A percentile compares a stretch with the other conserved stretches of the same genome.
These are phyloP conservation scores for Mycena alexandri DNA, from an alignment of 768 basidiomycete genomes.

Conservation along the genomic window DNA sequence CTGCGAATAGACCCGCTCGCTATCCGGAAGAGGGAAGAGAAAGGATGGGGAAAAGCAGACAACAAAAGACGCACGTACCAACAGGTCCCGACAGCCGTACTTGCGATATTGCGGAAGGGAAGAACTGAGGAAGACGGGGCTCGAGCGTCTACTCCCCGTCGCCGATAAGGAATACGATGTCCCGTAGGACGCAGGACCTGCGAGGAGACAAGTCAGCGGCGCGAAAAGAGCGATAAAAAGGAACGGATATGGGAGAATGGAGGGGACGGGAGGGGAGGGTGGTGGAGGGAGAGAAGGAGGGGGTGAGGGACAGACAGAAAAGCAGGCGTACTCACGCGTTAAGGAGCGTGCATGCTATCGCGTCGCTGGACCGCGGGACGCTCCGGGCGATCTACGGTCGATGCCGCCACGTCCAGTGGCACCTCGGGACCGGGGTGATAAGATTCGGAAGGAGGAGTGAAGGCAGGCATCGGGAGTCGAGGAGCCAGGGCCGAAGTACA, in stretches of 20 bases:
- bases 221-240: slow-evolving; percentile 6
- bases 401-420: too few relatives aligned
- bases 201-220: slow-evolving; percentile 1
- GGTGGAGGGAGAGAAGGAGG: neutral
- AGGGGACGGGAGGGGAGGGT: neutral
- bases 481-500: too few relatives aligned
- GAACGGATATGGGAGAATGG: too few relatives aligned
- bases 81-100: neutral
- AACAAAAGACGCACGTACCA: neutral
- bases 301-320: slow-evolving; percentile 1
- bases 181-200: slow-evolving; percentile 10
- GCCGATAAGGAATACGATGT: neutral
- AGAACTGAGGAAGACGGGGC: slow-evolving; percentile 7
- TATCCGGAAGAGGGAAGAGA: neutral
- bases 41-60: neutral
- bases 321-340: slow-evolving; percentile 2
- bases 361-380: too few relatives aligned
- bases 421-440: too few relatives aligned
- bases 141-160: slow-evolving; percentile 3
- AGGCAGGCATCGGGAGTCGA: too few relatives aligned
- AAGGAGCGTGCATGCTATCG: slow-evolving; percentile 8
- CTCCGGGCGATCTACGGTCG: too few relatives aligned
- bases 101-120: too few relatives aligned
- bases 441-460: too few relatives aligned
- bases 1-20: neutral